A percentile compares a stretch with the other conserved stretches of the same genome.
phyloP scores from a whole-genome alignment of 2,329 filamentous ascomycete species.

The Thermoascus crustaceus region DNA sequence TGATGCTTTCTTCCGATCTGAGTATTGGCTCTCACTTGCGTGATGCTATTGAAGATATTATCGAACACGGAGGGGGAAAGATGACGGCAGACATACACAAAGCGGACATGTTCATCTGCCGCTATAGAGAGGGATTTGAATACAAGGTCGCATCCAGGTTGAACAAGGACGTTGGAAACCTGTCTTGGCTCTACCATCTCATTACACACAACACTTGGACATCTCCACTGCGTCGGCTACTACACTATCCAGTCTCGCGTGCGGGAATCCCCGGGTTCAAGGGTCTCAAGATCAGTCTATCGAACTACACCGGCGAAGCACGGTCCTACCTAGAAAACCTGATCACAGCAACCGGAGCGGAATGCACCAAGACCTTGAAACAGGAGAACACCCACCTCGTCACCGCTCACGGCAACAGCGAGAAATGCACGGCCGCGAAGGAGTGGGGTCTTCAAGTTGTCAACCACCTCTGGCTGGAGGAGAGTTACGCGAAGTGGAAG shows the following conservation, averaged over 20 bases:
- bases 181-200: constrained; percentile 88
- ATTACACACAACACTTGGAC: constrained; percentile 87
- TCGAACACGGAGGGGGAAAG: constrained; percentile 61
- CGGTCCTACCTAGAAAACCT: constrained; percentile 90
- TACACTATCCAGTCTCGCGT: constrained; percentile 82
- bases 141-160: constrained; percentile 69
- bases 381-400: constrained; percentile 93
- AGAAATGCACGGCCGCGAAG: constrained; percentile 84
- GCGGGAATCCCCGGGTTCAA: constrained; percentile 73
- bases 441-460: constrained; percentile 88
- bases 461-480: constrained; percentile 96
- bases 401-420: constrained; percentile 78
- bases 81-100: constrained; percentile 58
- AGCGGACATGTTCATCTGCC: constrained; percentile 79
- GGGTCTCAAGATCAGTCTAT: constrained; percentile 71
- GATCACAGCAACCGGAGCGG: constrained; percentile 71
- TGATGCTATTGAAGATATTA: constrained; percentile 61
- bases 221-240: constrained; percentile 67
- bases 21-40: constrained; percentile 59
- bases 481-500: constrained; percentile 87
- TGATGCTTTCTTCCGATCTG: constrained; percentile 71
- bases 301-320: constrained; percentile 93
- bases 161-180: constrained; percentile 78
- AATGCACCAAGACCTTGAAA: constrained; percentile 92
- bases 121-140: constrained; percentile 71